These are phyloP conservation scores for Moricandia moricandioides DNA, from an alignment of 345 rosid species.

Conservation along the genomic window DNA sequence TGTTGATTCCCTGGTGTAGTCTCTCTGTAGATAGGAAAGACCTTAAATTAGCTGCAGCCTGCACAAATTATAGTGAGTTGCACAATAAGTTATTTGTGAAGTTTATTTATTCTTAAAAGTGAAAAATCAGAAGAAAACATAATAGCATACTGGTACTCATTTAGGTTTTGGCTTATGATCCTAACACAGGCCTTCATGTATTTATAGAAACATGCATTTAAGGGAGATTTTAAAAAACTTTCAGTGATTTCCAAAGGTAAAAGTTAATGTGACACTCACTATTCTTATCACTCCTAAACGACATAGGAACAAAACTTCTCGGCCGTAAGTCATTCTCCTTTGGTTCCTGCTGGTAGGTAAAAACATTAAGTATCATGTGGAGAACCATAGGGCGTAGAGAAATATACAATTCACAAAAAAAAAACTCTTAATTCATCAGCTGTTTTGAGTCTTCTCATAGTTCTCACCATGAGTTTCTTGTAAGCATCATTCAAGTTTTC, in stretches of 20 bases:
- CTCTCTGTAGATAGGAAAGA: too few species aligned
- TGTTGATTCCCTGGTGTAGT: too few species aligned
- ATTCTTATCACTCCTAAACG: slow-evolving; percentile 59
- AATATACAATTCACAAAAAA: background rate
- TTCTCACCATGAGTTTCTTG: slow-evolving; percentile 62
- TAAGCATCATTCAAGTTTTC: slow-evolving; percentile 77
- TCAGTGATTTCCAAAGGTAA: background rate
- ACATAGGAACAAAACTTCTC: slow-evolving; percentile 76
- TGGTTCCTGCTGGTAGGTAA: slow-evolving; percentile 44
- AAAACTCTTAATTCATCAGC: slow-evolving; percentile 51
- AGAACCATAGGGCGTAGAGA: background rate
- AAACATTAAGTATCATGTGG: background rate
- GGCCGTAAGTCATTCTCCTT: slow-evolving; percentile 49
- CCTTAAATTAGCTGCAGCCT: too few species aligned
- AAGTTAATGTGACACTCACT: slow-evolving; percentile 24
- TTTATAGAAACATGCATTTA: slow-evolving; percentile 1
- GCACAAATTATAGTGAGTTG: too few species aligned
- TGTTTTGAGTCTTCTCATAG: slow-evolving; percentile 52
- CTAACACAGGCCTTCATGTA: slow-evolving; percentile 51
- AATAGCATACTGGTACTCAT: slow-evolving; percentile 49
- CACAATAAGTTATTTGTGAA: too few species aligned
- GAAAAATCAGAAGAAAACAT: slow-evolving; percentile 3
- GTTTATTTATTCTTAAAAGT: too few species aligned
- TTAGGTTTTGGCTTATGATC: slow-evolving; percentile 40
- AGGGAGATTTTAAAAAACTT: slow-evolving; percentile 2